These are phyloP conservation scores for Oryza longistaminata DNA, from an alignment of 176 grass and related monocot genomes.

Conservation along the genomic window DNA sequence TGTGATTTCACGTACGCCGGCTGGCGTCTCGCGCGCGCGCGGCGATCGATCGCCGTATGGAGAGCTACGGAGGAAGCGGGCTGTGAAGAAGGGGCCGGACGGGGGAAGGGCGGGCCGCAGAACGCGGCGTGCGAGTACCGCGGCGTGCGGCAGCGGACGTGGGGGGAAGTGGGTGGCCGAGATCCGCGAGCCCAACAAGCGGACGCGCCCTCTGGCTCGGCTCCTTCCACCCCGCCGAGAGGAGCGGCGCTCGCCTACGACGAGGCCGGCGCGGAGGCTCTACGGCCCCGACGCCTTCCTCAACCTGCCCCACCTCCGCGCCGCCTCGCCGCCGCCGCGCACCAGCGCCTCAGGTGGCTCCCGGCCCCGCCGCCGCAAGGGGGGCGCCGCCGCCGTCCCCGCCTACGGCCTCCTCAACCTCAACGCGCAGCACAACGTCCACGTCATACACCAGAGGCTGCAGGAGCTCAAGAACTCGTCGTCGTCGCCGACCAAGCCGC, in stretches of 20 bases:
- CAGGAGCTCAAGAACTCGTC: slow-evolving; percentile 71
- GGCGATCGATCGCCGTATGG: slow-evolving; percentile 34
- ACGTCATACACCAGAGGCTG: slow-evolving; percentile 94
- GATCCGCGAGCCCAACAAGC: slow-evolving; percentile 90
- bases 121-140: slow-evolving; percentile 86
- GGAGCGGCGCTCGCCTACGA: slow-evolving; percentile 91
- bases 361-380: no score
- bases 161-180: slow-evolving; percentile 92
- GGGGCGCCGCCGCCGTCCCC: slow-evolving; percentile 32
- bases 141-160: slow-evolving; percentile 78
- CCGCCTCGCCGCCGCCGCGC: slow-evolving; percentile 38
- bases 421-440: slow-evolving; percentile 99
- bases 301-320: slow-evolving; percentile 94
- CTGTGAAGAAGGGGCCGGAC: slow-evolving; percentile 97
- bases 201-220: slow-evolving; percentile 77
- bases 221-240: slow-evolving; percentile 89
- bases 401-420: slow-evolving; percentile 92
- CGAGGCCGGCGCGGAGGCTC: slow-evolving; percentile 81
- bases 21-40: no score
- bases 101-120: slow-evolving; percentile 77
- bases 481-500: slow-evolving; percentile 9
- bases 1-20: not conserved
- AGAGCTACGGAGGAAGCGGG: slow-evolving; percentile 64
- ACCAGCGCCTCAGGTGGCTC: slow-evolving; percentile 80
- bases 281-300: slow-evolving; percentile 93